phyloP scores from a whole-genome alignment of 768 basidiomycete species.

The Pulveroboletus sp. region DNA sequence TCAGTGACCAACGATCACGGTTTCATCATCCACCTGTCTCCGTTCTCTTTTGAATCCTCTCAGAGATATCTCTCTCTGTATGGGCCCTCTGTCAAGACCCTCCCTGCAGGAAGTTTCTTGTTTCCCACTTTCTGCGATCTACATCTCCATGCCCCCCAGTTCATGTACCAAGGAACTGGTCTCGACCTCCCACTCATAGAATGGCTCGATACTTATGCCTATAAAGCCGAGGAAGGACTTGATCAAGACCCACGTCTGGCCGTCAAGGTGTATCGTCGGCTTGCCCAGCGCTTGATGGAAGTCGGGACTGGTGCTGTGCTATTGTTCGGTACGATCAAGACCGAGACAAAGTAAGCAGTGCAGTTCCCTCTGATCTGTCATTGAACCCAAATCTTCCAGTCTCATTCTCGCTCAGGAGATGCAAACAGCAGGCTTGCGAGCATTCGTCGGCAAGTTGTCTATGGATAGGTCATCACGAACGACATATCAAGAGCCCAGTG shows the following conservation, averaged over 20 bases:
- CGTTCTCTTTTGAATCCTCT: constrained; percentile 34
- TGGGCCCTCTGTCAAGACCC: constrained; percentile 17
- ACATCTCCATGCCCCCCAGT: constrained; percentile 87
- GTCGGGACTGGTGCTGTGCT: constrained; percentile 74
- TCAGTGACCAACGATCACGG: constrained; percentile 38
- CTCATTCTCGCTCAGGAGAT: constrained; percentile 74
- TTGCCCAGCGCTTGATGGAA: constrained; percentile 62
- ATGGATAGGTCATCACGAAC: constrained; percentile 78
- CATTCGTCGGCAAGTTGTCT: constrained; percentile 84
- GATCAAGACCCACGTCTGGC: constrained; percentile 62
- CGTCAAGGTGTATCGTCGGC: constrained; percentile 56
- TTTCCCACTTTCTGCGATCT: constrained; percentile 80
- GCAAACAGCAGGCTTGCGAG: constrained; percentile 66
- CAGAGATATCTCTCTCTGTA: constrained; percentile 26
- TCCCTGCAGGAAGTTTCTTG: constrained; percentile 59
- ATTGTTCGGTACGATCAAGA: constrained; percentile 80
- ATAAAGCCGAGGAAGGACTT: constrained; percentile 72
- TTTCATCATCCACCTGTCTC: constrained; percentile 47
- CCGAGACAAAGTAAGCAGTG: constrained; percentile 68
- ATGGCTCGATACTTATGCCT: constrained; percentile 81
- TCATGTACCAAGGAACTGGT: constrained; percentile 82
- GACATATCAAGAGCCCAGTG: constrained; percentile 64
- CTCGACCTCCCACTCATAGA: constrained; percentile 80
- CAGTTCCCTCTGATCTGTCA: not conserved
- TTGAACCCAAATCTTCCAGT: constrained; percentile 34